phyloP scores from a whole-genome alignment of 306 rosid species.

The Acacia melanoxylon region DNA sequence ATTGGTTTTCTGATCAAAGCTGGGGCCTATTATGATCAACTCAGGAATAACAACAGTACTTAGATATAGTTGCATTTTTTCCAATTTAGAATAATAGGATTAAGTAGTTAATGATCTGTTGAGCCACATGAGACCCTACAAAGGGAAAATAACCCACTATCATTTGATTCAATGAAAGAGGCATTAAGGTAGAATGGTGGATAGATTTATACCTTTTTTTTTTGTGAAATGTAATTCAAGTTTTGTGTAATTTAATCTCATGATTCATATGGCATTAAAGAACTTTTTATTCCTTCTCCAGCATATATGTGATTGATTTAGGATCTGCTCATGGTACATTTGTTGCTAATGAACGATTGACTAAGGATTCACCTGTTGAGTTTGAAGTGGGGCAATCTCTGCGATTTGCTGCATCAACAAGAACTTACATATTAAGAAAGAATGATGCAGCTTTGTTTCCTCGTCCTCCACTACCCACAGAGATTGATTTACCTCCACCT shows the following conservation, averaged over 20 bases:
- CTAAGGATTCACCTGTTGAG: constrained; percentile 91
- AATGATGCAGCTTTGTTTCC: constrained; percentile 85
- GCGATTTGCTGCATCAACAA: constrained; percentile 96
- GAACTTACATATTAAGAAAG: constrained; percentile 75
- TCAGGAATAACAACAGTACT: not conserved
- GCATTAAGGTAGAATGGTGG: not conserved
- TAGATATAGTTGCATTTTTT: not conserved
- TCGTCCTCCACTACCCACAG: constrained; percentile 62
- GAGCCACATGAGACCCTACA: constrained; percentile 8
- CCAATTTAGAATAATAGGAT: not conserved
- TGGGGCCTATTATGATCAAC: not conserved
- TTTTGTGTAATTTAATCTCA: constrained; percentile 1
- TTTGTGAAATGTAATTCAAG: not conserved
- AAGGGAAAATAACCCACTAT: constrained; percentile 7
- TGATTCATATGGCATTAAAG: constrained; percentile 22
- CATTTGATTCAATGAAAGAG: constrained; percentile 3
- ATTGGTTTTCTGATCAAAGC: not conserved
- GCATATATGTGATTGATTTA: constrained; percentile 90
- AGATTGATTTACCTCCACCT: constrained; percentile 75
- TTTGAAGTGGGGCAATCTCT: constrained; percentile 94
- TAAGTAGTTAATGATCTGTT: constrained; percentile 18
- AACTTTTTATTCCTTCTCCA: constrained; percentile 41
- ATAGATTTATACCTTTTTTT: not conserved
- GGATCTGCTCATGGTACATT: constrained; percentile 99
- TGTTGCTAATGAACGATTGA: constrained; percentile 95